Conservation (phyloP, 75 land plant genomes). For the Isoetes taiwanensis region DNA sequence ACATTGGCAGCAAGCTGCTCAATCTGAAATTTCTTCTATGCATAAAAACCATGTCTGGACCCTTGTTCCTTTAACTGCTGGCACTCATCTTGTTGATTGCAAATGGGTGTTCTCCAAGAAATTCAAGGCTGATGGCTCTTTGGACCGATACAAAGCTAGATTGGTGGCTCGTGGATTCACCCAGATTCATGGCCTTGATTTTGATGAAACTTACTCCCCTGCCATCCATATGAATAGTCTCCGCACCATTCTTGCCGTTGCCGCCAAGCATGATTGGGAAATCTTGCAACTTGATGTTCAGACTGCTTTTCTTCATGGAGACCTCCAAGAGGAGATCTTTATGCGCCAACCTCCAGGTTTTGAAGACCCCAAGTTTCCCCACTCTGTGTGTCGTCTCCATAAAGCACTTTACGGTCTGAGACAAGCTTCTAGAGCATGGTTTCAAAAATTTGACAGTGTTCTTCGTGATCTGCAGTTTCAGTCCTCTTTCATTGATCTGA, state of each 20-base stretch:
- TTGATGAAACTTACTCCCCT: not conserved
- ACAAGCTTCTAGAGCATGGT: too few species aligned
- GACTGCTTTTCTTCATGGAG: constrained; percentile 2
- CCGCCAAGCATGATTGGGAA: not conserved
- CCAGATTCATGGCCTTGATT: constrained; percentile 3
- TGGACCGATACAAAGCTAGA: not conserved
- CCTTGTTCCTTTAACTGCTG: not conserved
- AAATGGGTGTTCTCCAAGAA: not conserved
- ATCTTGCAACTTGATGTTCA: not conserved
- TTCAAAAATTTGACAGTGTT: too few species aligned
- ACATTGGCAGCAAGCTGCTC: not conserved
- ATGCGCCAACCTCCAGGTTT: not conserved
- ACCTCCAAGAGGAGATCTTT: not conserved
- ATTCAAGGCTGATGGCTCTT: not conserved
- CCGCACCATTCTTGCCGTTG: not conserved
- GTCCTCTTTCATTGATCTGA: too few species aligned
- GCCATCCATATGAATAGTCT: not conserved
- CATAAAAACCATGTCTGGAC: not conserved
- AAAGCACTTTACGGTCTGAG: too few species aligned
- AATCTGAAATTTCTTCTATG: not conserved
- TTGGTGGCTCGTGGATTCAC: constrained; percentile 2
- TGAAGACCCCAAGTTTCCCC: too few species aligned
- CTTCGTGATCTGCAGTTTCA: too few species aligned
- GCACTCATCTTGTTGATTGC: not conserved
- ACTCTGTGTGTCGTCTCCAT: too few species aligned